Base-by-base conservation (phyloP, 805 yeast genomes). In the Tetrapisispora iriomotensis region DNA sequence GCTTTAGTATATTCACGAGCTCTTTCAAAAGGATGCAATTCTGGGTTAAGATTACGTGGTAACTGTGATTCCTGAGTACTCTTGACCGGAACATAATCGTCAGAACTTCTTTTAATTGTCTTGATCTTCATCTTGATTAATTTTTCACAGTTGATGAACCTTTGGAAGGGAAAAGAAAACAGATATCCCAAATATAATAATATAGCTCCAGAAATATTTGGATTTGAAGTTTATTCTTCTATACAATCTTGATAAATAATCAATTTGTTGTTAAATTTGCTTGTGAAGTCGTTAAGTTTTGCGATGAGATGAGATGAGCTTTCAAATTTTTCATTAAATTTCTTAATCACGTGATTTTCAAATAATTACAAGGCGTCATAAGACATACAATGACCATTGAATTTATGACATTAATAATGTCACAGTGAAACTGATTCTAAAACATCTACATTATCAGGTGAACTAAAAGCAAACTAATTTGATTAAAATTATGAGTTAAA, bases 1-100 rank as follows among this genome's bases (percentile, higher is more conserved):
- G 97, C 97, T 48, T 88, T 75, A 15, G 96, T 84, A 55, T 92
- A 92, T 62, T 92, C 98, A 56, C 98, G 72, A 6, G 97, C 96
- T 50, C 97, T 71, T 64, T 92, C 97, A 54, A 92, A 90, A 0
- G 96, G 98, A 65, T 92, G 99, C 35, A 92, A 68, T 18, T 90
- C 92, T 2, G 98, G 96, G 56, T 90, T 81, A 50, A 92, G 66
- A 62, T 92, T 92, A 43, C 98, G 73, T 0, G 96, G 90, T 38
- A 85, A 61, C 18, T 90, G 75, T 2, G 90, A 77, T 51, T 86
- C 90, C 58, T 92, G 96, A 0, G 94, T 77, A 60, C 84, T 86
- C 48, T 87, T 70, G 31, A 84, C 96, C 0, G 98, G 97, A 5
- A 92, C 84, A 62, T 90, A 92, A 29, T 81, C 75, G 55, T 92